These are phyloP conservation scores for Diaporthe destruens DNA, from an alignment of 2,329 filamentous ascomycete species.

Conservation along the genomic window DNA sequence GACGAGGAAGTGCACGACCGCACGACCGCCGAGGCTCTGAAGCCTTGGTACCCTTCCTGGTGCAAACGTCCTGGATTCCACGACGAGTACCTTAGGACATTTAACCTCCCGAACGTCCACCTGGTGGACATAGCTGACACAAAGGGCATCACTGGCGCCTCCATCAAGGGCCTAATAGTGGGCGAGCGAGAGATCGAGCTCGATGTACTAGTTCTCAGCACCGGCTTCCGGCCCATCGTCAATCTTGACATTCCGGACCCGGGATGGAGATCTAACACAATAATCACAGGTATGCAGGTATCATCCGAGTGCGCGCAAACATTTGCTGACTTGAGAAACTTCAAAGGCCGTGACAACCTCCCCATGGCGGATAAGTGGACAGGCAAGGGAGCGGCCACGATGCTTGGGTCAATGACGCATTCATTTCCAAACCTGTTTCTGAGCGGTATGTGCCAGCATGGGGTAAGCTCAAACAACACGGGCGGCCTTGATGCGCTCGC, in stretches of 20 bases:
- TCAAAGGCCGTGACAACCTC: constrained; percentile 39
- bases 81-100: constrained; percentile 60
- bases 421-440: constrained; percentile 46
- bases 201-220: constrained; percentile 42
- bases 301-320: no score
- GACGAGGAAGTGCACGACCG: constrained; percentile 57
- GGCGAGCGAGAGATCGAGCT: constrained; percentile 27
- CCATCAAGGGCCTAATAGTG: constrained; percentile 14
- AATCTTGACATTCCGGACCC: constrained; percentile 37
- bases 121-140: constrained; percentile 62
- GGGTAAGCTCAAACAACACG: constrained; percentile 33
- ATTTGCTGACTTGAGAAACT: not conserved
- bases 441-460: constrained; percentile 36
- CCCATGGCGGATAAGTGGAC: constrained; percentile 43
- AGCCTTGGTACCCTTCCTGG: constrained; percentile 63
- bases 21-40: constrained; percentile 56
- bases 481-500: constrained; percentile 55
- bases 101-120: constrained; percentile 62
- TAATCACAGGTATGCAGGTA: constrained; percentile 19
- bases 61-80: constrained; percentile 67
- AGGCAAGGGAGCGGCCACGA: constrained; percentile 24
- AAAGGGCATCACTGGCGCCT: constrained; percentile 47
- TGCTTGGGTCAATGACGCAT: constrained; percentile 42
- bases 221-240: constrained; percentile 38
- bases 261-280: constrained; percentile 34